phyloP scores from a whole-genome alignment of 345 rosid species.

The Brassica nigra region DNA sequence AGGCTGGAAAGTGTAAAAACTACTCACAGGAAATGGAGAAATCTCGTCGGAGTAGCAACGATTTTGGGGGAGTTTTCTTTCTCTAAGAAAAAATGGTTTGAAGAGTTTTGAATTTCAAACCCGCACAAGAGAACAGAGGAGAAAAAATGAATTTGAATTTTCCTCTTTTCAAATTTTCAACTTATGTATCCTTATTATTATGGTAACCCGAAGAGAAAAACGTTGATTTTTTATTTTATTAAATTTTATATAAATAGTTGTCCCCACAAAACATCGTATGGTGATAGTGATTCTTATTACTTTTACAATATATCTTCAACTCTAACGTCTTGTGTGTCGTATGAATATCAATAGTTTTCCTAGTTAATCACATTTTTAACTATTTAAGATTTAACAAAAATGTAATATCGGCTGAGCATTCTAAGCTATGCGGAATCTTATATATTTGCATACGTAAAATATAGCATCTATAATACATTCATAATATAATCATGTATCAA shows the following conservation, averaged over 20 bases:
- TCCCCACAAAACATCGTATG: conserved; percentile 26
- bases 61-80: not conserved
- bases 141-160: not conserved
- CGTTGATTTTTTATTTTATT: too few relatives aligned
- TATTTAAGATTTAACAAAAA: not conserved
- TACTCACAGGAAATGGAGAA: not conserved
- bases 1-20: not conserved
- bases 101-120: not conserved
- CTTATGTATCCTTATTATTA: too few relatives aligned
- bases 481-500: not conserved
- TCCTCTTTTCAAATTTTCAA: too few relatives aligned
- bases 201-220: too few relatives aligned
- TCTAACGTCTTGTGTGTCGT: not conserved
- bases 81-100: not conserved
- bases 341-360: not conserved
- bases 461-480: not conserved
- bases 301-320: not conserved
- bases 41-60: not conserved
- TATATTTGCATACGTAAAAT: not conserved
- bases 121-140: not conserved
- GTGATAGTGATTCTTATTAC: conserved; percentile 8
- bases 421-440: not conserved
- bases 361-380: not conserved
- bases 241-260: not conserved
- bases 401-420: not conserved